Percentiles rank a stretch among this genome's conserved stretches.
These are phyloP conservation scores for Nicotiana undulata DNA, from an alignment of 257 asterid genomes.

Conservation along the genomic window DNA sequence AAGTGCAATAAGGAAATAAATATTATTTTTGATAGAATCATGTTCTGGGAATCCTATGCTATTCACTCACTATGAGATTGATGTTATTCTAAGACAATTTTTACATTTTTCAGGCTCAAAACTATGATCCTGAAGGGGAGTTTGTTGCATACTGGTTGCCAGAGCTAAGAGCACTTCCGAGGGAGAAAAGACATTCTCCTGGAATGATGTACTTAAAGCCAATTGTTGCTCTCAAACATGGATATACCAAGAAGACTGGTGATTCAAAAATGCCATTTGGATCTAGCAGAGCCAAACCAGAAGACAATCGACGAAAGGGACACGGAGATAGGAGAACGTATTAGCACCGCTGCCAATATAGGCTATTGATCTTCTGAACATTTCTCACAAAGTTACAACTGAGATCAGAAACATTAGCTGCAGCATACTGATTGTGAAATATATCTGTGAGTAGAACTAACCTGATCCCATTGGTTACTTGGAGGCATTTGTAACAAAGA, in stretches of 20 bases:
- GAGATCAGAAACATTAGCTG: neutral
- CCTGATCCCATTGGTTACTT: neutral
- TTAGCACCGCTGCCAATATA: neutral
- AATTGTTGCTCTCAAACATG: conserved; percentile 60
- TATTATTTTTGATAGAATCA: neutral
- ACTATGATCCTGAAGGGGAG: conserved; percentile 82
- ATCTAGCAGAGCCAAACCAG: conserved; percentile 24
- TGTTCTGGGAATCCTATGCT: conserved; percentile 23
- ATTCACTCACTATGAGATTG: neutral
- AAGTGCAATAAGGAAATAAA: neutral
- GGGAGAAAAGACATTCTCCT: conserved; percentile 62
- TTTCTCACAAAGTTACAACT: neutral
- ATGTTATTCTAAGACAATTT: neutral
- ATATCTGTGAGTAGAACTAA: neutral
- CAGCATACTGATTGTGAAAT: neutral
- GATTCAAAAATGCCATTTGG: conserved; percentile 16
- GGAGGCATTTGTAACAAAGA: neutral
- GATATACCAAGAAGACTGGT: conserved; percentile 33
- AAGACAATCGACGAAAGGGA: conserved; percentile 31
- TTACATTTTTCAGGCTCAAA: conserved; percentile 56
- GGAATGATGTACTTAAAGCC: conserved; percentile 62
- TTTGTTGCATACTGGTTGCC: conserved; percentile 82
- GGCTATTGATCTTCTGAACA: neutral
- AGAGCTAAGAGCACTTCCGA: conserved; percentile 54
- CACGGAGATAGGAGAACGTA: conserved; percentile 16